Base-by-base conservation (phyloP, 75 land plant genomes). In the Cupressus sempervirens region DNA sequence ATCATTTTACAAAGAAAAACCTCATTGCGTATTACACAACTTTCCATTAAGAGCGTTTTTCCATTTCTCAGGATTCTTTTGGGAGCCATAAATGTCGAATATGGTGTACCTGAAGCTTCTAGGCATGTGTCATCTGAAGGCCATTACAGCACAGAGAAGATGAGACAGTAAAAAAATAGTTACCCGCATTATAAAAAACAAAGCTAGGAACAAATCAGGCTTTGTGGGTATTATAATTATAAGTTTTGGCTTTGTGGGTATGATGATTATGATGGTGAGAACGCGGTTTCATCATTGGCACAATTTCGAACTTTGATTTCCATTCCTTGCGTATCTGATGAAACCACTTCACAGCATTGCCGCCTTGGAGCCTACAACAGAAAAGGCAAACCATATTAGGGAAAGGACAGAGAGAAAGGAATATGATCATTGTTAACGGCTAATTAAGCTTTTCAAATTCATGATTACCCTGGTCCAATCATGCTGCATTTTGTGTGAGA, bases 381-480 rank as follows among this genome's bases (percentile, higher is more conserved):
- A 34, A 34, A 34, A 76, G 30, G 18, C 79, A 1, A 32, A 29
- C 0, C 6, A 0, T 76, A 9, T 76, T 32, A 29, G 79, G 36
- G 10, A 76, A 76, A 76, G 16, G 79, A 76, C 16, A 14, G 36
- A 0, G 10, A 13, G 29, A n/a, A n/a, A n/a, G n/a, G n/a, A 13
- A 5, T 36, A 18, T 16, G 3, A 13, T 14, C 1, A 40, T 18
- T 77, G 16, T 77, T 1, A 36, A 36, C 5, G 29, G 7, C 32
- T 81, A 15, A 29, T 81, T 26, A 16, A 13, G 10, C 11, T 48
- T 0, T 9, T 1, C 1, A 62, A n/a, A 4, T 43, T 53, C 8
- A 32, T 50, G 40, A 34, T 50, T 82, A 52, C 83, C 81, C 45
- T 30, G 0, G 81, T 79, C 50, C 30, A 79, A 79, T 79, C 81